Evolutionary conservation across 2,329 filamentous ascomycete species (phyloP), one percentile per base, ranked within the genome.

Genomic region (Laburnicola sp.): DNA sequence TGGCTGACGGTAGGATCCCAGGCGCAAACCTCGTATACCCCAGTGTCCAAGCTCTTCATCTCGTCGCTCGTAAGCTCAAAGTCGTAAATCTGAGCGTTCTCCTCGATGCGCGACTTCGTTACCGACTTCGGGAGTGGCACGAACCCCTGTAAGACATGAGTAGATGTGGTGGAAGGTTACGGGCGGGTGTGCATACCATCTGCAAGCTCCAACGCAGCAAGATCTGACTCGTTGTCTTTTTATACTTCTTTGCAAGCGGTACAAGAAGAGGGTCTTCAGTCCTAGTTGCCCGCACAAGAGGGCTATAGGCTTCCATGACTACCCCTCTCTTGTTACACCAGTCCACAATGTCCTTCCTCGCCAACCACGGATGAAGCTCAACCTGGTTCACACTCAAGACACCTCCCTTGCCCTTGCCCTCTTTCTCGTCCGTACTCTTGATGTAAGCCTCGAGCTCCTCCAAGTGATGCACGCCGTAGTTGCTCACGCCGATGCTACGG

Each of bases 361-460:
- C 80, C 36, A 91, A 83, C 91, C 91, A 97, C 0, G 92, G 92
- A 73, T 97, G 92, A 8, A 97, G 76, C 74, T 97, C 92, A 74
- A 74, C 57, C 74, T 96, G 92, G 35, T 90, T 91, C 32, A 96
- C 88, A 54, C 86, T 88, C 64, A 96, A 81, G 35, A 89, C 77
- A 23, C 89, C 89, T 3, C 81, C 82, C 59, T 84, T 86, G 7
- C 85, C 86, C 50, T 77, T 75, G 1, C 83, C 84, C 39, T 84
- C 80, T 37, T 82, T 80, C 70, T 84, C 82, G 63, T 88, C 86
- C 0, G 86, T 80, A 69, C 86, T 82, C 60, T 78, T 75, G 64
- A 81, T 81, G 65, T 76, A 82, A 47, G 70, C 59, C 62, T 82
- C 80, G 9, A 83, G 64, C 60, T 83, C 80, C 8, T 82, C 74